A percentile compares a stretch with the other conserved stretches of the same genome.
phyloP scores from a whole-genome alignment of 192 early-diverging fungal species.

The Cladochytrium replicatum region DNA sequence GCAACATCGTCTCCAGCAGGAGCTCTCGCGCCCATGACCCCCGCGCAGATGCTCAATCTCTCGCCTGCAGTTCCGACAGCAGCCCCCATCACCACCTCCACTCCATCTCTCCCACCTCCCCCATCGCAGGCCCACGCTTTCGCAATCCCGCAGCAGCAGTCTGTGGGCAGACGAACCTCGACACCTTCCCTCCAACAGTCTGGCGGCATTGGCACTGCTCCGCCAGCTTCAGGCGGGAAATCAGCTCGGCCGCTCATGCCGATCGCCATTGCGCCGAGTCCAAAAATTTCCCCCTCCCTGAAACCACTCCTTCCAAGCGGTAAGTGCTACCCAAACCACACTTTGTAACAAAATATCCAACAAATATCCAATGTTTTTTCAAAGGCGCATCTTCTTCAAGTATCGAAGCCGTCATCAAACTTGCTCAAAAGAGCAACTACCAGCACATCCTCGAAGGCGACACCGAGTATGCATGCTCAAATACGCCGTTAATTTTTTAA shows the following conservation, averaged over 20 bases:
- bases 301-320: constrained; percentile 27
- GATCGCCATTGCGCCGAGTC: constrained; percentile 4
- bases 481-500: background rate
- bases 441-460: constrained; percentile 81
- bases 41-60: constrained; percentile 56
- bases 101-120: constrained; percentile 7
- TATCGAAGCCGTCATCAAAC: constrained; percentile 32
- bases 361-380: background rate
- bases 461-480: constrained; percentile 49
- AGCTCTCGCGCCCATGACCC: constrained; percentile 51
- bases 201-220: no score
- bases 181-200: no score
- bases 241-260: no score
- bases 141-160: no score
- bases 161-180: no score
- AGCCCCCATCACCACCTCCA: constrained; percentile 16
- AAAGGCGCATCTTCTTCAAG: constrained; percentile 5
- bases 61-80: constrained; percentile 16
- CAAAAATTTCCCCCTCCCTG: constrained; percentile 25
- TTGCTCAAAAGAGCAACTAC: constrained; percentile 70
- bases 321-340: constrained; percentile 6
- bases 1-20: background rate
- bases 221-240: constrained; percentile 14
- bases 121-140: no score
- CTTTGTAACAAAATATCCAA: no score